phyloP scores from a whole-genome alignment of 768 basidiomycete species.

The Saitozyma podzolica region DNA sequence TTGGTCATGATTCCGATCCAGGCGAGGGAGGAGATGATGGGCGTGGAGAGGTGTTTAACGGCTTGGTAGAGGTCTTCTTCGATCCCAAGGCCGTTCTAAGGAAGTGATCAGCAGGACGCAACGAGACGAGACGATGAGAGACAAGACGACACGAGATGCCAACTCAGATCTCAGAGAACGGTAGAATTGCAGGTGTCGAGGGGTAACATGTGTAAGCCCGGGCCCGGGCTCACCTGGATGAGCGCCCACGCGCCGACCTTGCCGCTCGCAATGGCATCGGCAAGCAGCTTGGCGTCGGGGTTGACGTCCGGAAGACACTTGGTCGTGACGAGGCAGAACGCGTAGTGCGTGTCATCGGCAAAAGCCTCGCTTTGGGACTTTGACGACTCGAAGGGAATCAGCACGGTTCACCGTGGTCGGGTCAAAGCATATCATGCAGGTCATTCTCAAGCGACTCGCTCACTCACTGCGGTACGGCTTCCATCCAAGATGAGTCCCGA shows the following conservation, averaged over 20 bases:
- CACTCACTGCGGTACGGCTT: conserved; percentile 65
- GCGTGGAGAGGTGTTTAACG: conserved; percentile 27
- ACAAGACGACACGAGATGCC: no score
- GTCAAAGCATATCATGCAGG: background rate
- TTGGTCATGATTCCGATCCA: conserved; percentile 45
- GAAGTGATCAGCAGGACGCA: conserved; percentile 37
- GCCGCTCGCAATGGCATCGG: conserved; percentile 42
- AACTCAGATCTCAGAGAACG: background rate
- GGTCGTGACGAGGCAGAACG: conserved; percentile 67
- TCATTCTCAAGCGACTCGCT: conserved; percentile 5
- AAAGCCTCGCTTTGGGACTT: conserved; percentile 61
- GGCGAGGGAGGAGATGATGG: conserved; percentile 37
- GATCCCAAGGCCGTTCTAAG: conserved; percentile 71
- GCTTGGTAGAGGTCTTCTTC: conserved; percentile 67
- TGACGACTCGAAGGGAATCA: conserved; percentile 55
- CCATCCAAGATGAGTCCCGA: conserved; percentile 63
- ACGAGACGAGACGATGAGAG: conserved; percentile 52
- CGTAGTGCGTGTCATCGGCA: conserved; percentile 60
- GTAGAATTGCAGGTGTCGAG: conserved; percentile 22
- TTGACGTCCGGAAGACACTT: conserved; percentile 68
- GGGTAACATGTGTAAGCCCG: background rate
- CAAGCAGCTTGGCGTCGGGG: conserved; percentile 62
- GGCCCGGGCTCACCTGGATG: conserved; percentile 53
- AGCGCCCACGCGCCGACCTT: conserved; percentile 59
- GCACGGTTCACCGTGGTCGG: background rate